These are phyloP conservation scores for Rhodotorula sp. DNA, from an alignment of 1,284 basidiomycete species.

Conservation along the genomic window DNA sequence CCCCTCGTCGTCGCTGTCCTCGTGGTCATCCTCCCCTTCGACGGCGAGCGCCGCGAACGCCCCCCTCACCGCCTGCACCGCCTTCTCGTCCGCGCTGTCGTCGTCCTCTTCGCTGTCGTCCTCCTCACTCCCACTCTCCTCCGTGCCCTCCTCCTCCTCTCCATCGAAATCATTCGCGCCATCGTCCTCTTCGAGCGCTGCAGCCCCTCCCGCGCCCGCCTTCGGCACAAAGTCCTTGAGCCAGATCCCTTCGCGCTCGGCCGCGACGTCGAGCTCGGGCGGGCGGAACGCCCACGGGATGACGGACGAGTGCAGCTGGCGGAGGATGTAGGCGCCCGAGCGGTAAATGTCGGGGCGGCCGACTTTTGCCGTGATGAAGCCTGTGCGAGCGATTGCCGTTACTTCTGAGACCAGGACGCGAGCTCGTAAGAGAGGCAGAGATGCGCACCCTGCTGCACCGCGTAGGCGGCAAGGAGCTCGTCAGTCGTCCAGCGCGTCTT, in stretches of 20 bases:
- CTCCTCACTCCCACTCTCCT: slow-evolving; percentile 48
- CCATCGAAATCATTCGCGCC: slow-evolving; percentile 47
- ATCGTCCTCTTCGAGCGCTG: slow-evolving; percentile 42
- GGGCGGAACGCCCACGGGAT: slow-evolving; percentile 45
- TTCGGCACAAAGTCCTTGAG: slow-evolving; percentile 62
- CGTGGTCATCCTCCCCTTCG: slow-evolving; percentile 49
- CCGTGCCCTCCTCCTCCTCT: slow-evolving; percentile 44
- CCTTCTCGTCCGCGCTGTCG: slow-evolving; percentile 25
- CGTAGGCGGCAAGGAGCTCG: slow-evolving; percentile 75
- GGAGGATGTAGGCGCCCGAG: slow-evolving; percentile 72
- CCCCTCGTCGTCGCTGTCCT: slow-evolving; percentile 41
- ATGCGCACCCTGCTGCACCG: slow-evolving; percentile 65
- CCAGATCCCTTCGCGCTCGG: slow-evolving; percentile 41
- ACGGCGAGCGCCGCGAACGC: slow-evolving; percentile 51
- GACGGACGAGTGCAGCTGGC: slow-evolving; percentile 43
- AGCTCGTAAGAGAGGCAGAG: background rate
- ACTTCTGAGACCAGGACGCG: no score
- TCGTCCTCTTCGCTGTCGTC: slow-evolving; percentile 47
- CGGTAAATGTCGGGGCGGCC: slow-evolving; percentile 82
- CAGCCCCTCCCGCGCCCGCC: slow-evolving; percentile 59
- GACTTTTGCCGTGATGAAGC: slow-evolving; percentile 74
- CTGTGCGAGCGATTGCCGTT: slow-evolving; percentile 4
- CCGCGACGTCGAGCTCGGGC: slow-evolving; percentile 5
- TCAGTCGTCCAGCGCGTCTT: slow-evolving; percentile 68
- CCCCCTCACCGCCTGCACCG: slow-evolving; percentile 43